A percentile compares a stretch with the other conserved stretches of the same genome.
These are phyloP conservation scores for Gynochthodes officinalis DNA, from an alignment of 257 asterid genomes.

Conservation along the genomic window DNA sequence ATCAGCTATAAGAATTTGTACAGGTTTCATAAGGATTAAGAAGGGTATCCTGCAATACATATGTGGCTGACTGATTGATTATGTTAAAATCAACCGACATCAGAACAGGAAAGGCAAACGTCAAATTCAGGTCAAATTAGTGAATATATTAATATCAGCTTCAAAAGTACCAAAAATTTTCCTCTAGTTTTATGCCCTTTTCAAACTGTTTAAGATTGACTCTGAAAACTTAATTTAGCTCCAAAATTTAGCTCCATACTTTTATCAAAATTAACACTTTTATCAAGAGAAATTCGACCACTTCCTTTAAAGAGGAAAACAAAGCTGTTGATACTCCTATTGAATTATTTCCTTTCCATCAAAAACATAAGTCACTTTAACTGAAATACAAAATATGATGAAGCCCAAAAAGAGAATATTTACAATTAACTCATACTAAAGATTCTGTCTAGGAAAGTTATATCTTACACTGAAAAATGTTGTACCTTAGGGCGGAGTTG, in stretches of 20 bases:
- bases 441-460: neutral
- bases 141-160: neutral
- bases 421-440: neutral
- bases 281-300: no score
- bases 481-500: constrained; percentile 70
- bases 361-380: neutral
- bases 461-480: constrained; percentile 5
- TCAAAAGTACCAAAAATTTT: no score
- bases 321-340: neutral
- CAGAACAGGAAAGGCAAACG: neutral
- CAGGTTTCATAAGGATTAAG: neutral
- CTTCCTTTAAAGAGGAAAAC: neutral
- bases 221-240: neutral
- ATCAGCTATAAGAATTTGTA: neutral
- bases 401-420: neutral
- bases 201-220: neutral
- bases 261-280: no score
- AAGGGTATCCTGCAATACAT: neutral
- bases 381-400: neutral
- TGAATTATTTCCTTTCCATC: neutral
- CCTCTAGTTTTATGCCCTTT: neutral
- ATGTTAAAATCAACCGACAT: neutral
- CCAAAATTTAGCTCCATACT: no score
- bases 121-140: neutral
- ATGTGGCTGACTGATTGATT: neutral